Evolutionary conservation across 768 basidiomycete species (phyloP).

Genomic region (Cyclocybe cylindracea): DNA sequence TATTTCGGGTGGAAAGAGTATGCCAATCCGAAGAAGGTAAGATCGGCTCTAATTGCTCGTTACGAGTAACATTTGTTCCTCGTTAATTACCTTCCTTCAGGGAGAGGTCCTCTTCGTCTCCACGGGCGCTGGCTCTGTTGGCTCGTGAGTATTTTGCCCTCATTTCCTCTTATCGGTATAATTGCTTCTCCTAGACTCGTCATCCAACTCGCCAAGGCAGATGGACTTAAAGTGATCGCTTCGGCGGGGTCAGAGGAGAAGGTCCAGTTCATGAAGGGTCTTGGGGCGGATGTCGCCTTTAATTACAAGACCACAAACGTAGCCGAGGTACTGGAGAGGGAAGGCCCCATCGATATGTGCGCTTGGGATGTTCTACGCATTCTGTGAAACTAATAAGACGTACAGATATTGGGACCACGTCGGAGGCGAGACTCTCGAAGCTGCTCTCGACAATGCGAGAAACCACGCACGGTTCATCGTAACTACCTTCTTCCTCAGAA

Average conservation of each 20-base stretch:
- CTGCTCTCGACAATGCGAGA: slow-evolving; percentile 49
- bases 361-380: slow-evolving; percentile 5
- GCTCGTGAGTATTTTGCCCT: slow-evolving; percentile 43
- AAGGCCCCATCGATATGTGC: slow-evolving; percentile 53
- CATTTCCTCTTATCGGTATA: neutral
- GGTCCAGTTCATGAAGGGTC: slow-evolving; percentile 55
- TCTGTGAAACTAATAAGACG: neutral
- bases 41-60: neutral
- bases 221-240: slow-evolving; percentile 67
- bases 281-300: slow-evolving; percentile 73
- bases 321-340: slow-evolving; percentile 48
- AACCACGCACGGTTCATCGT: slow-evolving; percentile 52
- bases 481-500: slow-evolving; percentile 13
- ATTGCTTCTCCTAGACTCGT: slow-evolving; percentile 34
- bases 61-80: neutral
- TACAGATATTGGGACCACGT: slow-evolving; percentile 58
- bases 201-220: slow-evolving; percentile 50
- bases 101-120: slow-evolving; percentile 44
- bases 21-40: slow-evolving; percentile 37
- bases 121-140: slow-evolving; percentile 53
- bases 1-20: slow-evolving; percentile 42
- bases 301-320: slow-evolving; percentile 70
- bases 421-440: slow-evolving; percentile 59
- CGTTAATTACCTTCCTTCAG: slow-evolving; percentile 12
- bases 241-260: slow-evolving; percentile 75